Evolutionary conservation across 306 rosid genomes (phyloP), one percentile per base, ranked within the genome.

Genomic region (Arachis stenosperma): DNA sequence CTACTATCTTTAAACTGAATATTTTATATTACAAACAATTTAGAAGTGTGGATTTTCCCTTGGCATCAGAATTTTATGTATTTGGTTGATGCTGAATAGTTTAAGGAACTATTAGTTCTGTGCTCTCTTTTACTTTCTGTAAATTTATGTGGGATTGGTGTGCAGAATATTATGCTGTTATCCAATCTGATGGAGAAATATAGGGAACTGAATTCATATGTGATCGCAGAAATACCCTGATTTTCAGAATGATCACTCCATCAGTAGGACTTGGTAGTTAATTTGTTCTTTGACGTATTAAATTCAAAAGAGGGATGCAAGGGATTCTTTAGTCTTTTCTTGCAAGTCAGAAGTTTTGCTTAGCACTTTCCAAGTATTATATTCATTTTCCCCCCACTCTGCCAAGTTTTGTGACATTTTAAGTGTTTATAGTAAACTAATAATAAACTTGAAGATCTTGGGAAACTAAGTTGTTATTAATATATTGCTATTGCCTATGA

Each of bases 151-250:
- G 55, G 66, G 65, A 51, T 50, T 59, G 11, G 7, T 60, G 14
- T 55, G 33, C 67, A 15, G 43, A 66, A 27, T 51, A 57, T 59
- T 50, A 61, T 73, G 70, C 15, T 60, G 73, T 43, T 15, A 15
- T 55, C 37, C 17, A 36, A 11, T 37, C 39, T 27, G n/a, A 52
- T 17, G 59, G 36, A 73, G 63, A 73, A 8, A 6, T 58, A 22
- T 71, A 55, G 73, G 66, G 29, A 78, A 48, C 9, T 36, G 47
- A 68, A 53, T 69, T 68, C 59, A 42, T 51, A 67, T 54, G 36
- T 54, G 40, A 61, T 37, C 67, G 61, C 43, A 41, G 30, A 72
- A 72, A 61, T 66, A 29, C 50, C 54, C 54, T 29, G 57, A 47
- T 29, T 48, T 75, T 42, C 55, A 27, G 58, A 40, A 75, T 43